Conservation (phyloP, 2,329 filamentous ascomycete genomes). For the Gnomoniopsis sp. region DNA sequence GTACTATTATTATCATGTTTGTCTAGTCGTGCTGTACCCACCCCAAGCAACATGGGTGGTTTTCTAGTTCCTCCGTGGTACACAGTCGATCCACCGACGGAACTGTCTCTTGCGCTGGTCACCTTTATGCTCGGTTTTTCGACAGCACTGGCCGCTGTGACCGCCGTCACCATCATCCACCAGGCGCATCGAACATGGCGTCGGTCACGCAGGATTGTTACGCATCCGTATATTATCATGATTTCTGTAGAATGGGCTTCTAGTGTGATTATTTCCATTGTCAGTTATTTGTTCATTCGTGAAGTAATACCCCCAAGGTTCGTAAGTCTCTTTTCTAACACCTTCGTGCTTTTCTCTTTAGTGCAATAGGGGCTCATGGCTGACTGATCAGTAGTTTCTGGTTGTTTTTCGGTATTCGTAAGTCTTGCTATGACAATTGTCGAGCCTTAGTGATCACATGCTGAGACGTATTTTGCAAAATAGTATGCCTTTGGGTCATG, state of each 20-base stretch:
- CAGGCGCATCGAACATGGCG: slow-evolving; percentile 28
- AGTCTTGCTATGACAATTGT: neutral
- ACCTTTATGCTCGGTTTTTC: slow-evolving; percentile 31
- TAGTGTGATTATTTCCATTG: slow-evolving; percentile 26
- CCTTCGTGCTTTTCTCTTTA: neutral
- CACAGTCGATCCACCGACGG: neutral
- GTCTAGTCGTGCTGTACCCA: neutral
- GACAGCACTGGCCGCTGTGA: slow-evolving; percentile 30
- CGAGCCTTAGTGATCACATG: neutral
- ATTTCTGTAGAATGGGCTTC: slow-evolving; percentile 32
- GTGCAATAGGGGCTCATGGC: neutral
- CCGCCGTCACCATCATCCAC: slow-evolving; percentile 28
- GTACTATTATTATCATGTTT: neutral
- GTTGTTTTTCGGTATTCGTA: slow-evolving; percentile 21
- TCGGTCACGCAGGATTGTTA: slow-evolving; percentile 24
- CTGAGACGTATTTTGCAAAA: neutral
- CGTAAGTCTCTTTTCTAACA: slow-evolving; percentile 13
- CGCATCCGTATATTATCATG: slow-evolving; percentile 32
- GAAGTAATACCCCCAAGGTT: slow-evolving; percentile 26
- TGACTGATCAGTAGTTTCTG: slow-evolving; percentile 22
- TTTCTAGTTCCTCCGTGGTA: slow-evolving; percentile 8
- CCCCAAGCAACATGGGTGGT: slow-evolving; percentile 9
- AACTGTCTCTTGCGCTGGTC: neutral
- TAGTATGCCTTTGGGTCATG: slow-evolving; percentile 29
- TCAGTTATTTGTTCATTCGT: slow-evolving; percentile 31